Conservation (phyloP, 2,329 filamentous ascomycete genomes). For the Paramyrothecium sp. region DNA sequence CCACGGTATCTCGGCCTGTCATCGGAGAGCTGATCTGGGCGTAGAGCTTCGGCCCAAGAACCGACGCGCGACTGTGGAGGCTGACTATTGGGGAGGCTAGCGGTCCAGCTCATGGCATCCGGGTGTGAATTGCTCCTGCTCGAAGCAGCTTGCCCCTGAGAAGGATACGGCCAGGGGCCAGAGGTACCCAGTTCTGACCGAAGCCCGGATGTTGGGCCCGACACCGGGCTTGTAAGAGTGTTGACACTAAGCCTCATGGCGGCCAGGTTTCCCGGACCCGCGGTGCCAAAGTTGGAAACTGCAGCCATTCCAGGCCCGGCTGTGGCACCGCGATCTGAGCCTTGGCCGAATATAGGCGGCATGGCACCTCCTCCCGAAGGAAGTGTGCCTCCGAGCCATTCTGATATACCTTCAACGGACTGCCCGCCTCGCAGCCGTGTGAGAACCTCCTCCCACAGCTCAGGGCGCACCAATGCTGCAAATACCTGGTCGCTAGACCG, state of each 20-base stretch:
- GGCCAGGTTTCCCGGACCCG: constrained; percentile 22
- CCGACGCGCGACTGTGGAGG: constrained; percentile 46
- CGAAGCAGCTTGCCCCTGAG: constrained; percentile 43
- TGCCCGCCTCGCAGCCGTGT: constrained; percentile 52
- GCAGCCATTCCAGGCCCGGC: constrained; percentile 11
- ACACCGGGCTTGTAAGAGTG: constrained; percentile 28
- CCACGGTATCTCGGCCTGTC: constrained; percentile 34
- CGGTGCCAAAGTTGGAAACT: constrained; percentile 25
- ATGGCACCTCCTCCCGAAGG: constrained; percentile 27
- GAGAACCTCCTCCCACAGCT: constrained; percentile 54
- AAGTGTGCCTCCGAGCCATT: constrained; percentile 44
- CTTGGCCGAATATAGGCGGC: constrained; percentile 19
- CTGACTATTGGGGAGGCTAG: constrained; percentile 28
- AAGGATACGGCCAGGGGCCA: constrained; percentile 49
- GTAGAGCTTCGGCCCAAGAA: constrained; percentile 47
- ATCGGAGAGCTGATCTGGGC: constrained; percentile 28
- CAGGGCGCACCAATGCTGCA: constrained; percentile 48
- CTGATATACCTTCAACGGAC: constrained; percentile 52
- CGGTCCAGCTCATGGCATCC: constrained; percentile 45
- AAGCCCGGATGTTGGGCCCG: constrained; percentile 21
- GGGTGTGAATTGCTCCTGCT: constrained; percentile 46
- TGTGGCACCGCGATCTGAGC: constrained; percentile 11
- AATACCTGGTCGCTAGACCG: constrained; percentile 55
- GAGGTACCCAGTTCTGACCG: constrained; percentile 39
- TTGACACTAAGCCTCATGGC: constrained; percentile 28